Base-by-base conservation (phyloP, 257 asterid species). In the Scutellaria galericulata region DNA sequence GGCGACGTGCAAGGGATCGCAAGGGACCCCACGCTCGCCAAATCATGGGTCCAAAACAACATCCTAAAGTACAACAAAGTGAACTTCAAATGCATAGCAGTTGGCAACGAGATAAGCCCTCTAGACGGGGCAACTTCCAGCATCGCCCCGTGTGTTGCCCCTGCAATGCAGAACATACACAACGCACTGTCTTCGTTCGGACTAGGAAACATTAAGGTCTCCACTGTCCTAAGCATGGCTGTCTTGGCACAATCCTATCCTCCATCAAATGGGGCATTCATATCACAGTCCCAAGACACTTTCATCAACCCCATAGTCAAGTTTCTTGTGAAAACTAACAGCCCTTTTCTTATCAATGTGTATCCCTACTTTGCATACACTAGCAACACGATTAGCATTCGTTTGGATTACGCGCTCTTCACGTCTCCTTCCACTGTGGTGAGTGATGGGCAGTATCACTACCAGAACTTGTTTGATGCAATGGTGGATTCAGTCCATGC, bases 81-180 rank as follows among this genome's bases (percentile, higher is more conserved):
- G 3, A 58, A 60, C 7, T 58, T 87, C 44, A 41, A 42, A 2
- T 85, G 51, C 56, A 64, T 85, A 0, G 66, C 80, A 3, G 86
- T 83, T 1, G 89, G 87, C 0, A 85, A 87, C 22, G 87, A 83
- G 39, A 63, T 81, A 44, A 58, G 27, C 58, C 86, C 82, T 31
- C 0, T 51, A 22, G 59, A 54, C 24, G n/a, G 8, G 1, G 65
- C 31, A 6, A 53, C 40, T 5, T 8, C 79, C 7, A 3, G 37
- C 7, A 79, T 44, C 0, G 76, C 78, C 2, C 67, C 86, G 0
- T 15, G 7, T 37, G 72, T 82, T 0, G 71, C 45, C 15, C 66
- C 37, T 1, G 86, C 89, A 20, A 64, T 82, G 84, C 61, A 68
- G 5, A 78, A 77, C 37, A 61, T 79, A 35, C 35, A 66, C 44